Evolutionary conservation across 1,284 basidiomycete genomes (phyloP), one percentile per base, ranked within the genome.

Genomic region (Cystobasidium sp.): DNA sequence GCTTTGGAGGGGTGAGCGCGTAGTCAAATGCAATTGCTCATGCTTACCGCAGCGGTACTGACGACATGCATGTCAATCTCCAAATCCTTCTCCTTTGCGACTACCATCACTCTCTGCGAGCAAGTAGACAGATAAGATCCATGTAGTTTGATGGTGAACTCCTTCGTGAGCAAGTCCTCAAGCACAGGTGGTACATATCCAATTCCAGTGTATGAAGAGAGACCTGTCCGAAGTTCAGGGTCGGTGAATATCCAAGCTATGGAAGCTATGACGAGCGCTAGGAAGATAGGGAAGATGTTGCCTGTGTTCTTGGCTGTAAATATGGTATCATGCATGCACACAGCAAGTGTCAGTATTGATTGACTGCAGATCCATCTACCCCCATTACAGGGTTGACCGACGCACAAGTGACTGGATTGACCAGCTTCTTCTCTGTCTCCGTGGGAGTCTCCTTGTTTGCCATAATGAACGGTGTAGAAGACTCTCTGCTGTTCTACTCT

Each of bases 71-170:
- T 47, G 18, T 73, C 52, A 20, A 64, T 20, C n/a, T 65, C 63
- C 24, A 73, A 44, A 18, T 73, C 70, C 53, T 73, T 73, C 70
- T 73, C 70, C 20, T 53, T 65, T n/a, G 70, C 70, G 20, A 66
- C 58, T 9, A 73, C 52, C 20, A 73, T 37, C n/a, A 73, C 70
- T 20, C 70, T 63, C 63, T 73, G 70, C 16, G 70, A 64, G 70
- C 70, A 73, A n/a, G 62, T 73, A 31, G 59, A 64, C 22, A 43
- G 63, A 20, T 62, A 73, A 39, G 62, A 53, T 22, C 70, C 70
- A 59, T 73, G 63, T 10, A 73, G 39, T 14, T 56, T 61, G 44
- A 73, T 73, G 14, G 63, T 73, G 43, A 55, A 73, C 43, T 73
- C 70, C 44, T 59, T 65, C 31, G 51, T 73, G 18, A 73, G 46